Evolutionary conservation across 2,329 filamentous ascomycete genomes (phyloP), one percentile per base, ranked within the genome.

Genomic region (Grosmannia huntii): DNA sequence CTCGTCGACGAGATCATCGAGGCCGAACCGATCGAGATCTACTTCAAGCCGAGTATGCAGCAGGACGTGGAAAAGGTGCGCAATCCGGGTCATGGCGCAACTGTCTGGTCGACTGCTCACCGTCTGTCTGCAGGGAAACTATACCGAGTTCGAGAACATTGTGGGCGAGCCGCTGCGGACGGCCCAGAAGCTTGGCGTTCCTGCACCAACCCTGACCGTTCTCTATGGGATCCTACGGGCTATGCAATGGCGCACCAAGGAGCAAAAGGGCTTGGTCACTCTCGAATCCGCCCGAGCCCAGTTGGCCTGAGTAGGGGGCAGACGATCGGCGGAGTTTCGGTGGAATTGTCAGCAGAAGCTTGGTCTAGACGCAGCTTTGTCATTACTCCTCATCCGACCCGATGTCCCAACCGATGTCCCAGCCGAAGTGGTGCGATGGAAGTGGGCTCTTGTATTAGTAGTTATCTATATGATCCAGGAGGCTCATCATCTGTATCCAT

Each of bases 131-230:
- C 28, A 55, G 53, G 72, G 78, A 19, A 81, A 80, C 63, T 77
- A 73, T 56, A 76, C 79, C 60, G 80, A 84, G 65, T 73, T 75
- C 53, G 79, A 83, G 65, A 80, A 76, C 61, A 72, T 83, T 41
- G 66, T 82, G 4, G 79, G 79, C 1, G 80, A 82, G 68, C 78
- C 79, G n/a, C 60, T 83, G 52, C 68, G 76, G 3, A 79, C 78
- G 62, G 80, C 74, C 0, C 72, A 73, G 61, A 66, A 65, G 36
- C 66, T 70, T 0, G 78, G 78, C 1, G 77, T 83, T 2, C 59
- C 68, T 1, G 76, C 76, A 68, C 78, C 79, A 0, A 78, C 73
- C 19, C 66, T 82, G 36, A 67, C 69, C 58, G 70, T 74, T 7
- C 62, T 82, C 1, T 81, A 81, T 63, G 69, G 71, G 2, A 64